Percentiles rank a stretch among this genome's conserved stretches.
Conservation (phyloP, 83 land plant species). For the Picea abies region DNA sequence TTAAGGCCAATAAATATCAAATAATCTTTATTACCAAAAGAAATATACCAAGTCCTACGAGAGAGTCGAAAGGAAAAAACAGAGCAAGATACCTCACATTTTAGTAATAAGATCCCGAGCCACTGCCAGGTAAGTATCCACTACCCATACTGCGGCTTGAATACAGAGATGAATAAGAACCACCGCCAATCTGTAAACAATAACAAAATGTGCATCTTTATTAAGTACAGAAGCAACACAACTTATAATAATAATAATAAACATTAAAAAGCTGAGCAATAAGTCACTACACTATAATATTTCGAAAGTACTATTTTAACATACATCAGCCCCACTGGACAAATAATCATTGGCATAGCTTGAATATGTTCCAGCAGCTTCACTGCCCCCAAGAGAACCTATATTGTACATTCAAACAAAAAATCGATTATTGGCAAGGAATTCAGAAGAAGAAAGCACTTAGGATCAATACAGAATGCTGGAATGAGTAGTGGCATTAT, state of each 20-base stretch:
- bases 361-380: no score
- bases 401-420: background rate
- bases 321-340: constrained; percentile 62
- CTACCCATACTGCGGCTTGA: constrained; percentile 53
- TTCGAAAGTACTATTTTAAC: background rate
- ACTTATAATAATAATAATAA: background rate
- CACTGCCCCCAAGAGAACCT: constrained; percentile 59
- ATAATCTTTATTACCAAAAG: no score
- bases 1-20: no score
- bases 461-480: background rate
- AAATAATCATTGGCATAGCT: constrained; percentile 50
- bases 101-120: constrained; percentile 70
- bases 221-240: background rate
- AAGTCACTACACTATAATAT: background rate
- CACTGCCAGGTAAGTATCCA: constrained; percentile 54
- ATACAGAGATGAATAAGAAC: constrained; percentile 71
- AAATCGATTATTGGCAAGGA: background rate
- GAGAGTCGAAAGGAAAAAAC: no score
- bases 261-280: background rate
- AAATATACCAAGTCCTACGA: no score
- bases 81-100: background rate
- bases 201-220: background rate
- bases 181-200: constrained; percentile 40
- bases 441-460: background rate
- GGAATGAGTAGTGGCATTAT: no score